phyloP scores from a whole-genome alignment of 805 yeast species.

The Osmozyma mogii region DNA sequence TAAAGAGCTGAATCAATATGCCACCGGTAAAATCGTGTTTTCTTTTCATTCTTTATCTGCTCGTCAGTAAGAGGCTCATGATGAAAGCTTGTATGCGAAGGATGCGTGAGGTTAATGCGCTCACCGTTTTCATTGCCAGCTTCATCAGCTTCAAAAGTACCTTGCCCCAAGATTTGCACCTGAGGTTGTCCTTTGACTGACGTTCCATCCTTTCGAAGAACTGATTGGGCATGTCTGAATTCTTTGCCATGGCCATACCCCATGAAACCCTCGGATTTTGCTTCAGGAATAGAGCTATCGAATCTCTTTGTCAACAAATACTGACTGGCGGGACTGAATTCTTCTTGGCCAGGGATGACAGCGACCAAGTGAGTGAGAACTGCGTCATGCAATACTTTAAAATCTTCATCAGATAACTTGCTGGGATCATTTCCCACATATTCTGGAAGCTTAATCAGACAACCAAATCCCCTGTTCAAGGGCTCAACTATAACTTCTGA shows the following conservation, averaged over 20 bases:
- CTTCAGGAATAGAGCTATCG: constrained; percentile 56
- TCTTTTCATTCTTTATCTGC: constrained; percentile 48
- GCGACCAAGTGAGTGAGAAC: constrained; percentile 63
- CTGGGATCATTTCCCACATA: constrained; percentile 68
- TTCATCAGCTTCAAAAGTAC: constrained; percentile 47
- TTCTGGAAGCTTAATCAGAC: constrained; percentile 53
- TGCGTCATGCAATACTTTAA: constrained; percentile 52
- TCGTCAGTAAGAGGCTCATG: constrained; percentile 55
- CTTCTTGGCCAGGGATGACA: constrained; percentile 65
- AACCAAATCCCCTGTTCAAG: constrained; percentile 45
- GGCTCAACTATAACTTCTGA: constrained; percentile 6
- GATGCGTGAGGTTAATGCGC: constrained; percentile 62
- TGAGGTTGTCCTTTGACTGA: constrained; percentile 80
- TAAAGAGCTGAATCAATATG: constrained; percentile 88
- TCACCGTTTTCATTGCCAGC: constrained; percentile 57
- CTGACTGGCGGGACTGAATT: constrained; percentile 66
- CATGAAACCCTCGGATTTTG: constrained; percentile 33
- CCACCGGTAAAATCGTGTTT: constrained; percentile 87
- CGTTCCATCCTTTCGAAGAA: constrained; percentile 72
- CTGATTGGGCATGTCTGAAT: constrained; percentile 43
- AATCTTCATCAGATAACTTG: constrained; percentile 55
- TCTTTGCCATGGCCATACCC: constrained; percentile 83
- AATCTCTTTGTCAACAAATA: constrained; percentile 67
- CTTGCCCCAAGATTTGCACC: constrained; percentile 86
- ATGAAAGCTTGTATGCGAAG: constrained; percentile 79